Base-by-base conservation (phyloP, 257 asterid genomes). In the Petrea volubilis region DNA sequence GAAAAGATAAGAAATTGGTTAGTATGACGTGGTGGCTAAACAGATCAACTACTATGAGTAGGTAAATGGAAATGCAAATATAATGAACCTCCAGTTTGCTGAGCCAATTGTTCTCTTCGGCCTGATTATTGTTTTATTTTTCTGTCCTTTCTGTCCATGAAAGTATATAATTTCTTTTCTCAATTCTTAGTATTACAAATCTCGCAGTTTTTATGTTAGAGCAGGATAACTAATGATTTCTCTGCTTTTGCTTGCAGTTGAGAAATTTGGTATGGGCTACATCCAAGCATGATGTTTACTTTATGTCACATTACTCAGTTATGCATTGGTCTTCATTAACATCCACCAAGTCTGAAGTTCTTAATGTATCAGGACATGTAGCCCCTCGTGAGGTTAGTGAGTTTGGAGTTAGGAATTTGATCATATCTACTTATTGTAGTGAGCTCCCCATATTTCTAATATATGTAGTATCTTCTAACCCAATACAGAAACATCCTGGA, bases 241-340 rank as follows among this genome's bases (percentile, higher is more conserved):
- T 12, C 24, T 38, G 1, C 53, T 36, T 72, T 21, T 55, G 43
- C 25, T 67, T 81, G 83, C 84, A 86, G 92, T 78, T 86, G 76
- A 83, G 92, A 74, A 86, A 86, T 76, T 67, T 86, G 76, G 89
- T 86, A 43, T 86, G 92, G 89, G 73, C 92, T 21, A 79, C 92
- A 25, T 84, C 92, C 20, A 86, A 86, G 81, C 89, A 86, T 77
- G 92, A 86, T 74, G 92, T 83, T 68, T 86, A 86, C 73, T 87
- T 86, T 53, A 79, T 86, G 89, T 86, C 89, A 15, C 85, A 86
- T 79, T 86, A 69, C 82, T 83, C 87, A 6, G 69, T 81, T 34
- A 77, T 81, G 38, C 92, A 86, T 51, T 86, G 92, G 92, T 83
- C 89, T 53, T 86, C 89, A 31, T 67, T 86, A 68, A 81, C 63